phyloP scores from a whole-genome alignment of 176 grass and related monocot genomes.

The Paspalum vaginatum region DNA sequence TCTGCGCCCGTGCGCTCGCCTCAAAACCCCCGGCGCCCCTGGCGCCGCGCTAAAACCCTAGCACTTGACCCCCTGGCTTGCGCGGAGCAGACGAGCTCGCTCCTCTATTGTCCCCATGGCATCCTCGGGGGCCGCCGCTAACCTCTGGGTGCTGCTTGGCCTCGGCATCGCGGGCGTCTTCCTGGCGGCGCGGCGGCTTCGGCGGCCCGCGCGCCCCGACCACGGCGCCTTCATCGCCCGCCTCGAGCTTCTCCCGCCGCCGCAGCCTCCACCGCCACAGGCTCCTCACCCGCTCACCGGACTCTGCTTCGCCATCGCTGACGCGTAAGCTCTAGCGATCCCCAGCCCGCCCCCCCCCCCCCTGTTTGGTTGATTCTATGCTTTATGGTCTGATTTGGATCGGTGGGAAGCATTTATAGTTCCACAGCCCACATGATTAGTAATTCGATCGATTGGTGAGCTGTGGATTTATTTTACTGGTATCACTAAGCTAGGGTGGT shows the following conservation, averaged over 20 bases:
- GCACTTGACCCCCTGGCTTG: neutral
- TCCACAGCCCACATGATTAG: no score
- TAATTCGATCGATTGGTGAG: neutral
- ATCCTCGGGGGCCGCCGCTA: slow-evolving; percentile 60
- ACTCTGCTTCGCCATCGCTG: slow-evolving; percentile 87
- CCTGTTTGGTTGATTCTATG: neutral
- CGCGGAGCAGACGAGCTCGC: neutral
- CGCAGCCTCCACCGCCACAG: slow-evolving; percentile 82
- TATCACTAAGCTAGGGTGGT: neutral
- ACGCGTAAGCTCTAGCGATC: slow-evolving; percentile 60
- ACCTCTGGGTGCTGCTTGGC: slow-evolving; percentile 91
- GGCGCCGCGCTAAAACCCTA: slow-evolving; percentile 49
- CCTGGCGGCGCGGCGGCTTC: slow-evolving; percentile 62
- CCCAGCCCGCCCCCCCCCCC: no score
- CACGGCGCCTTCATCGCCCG: slow-evolving; percentile 80
- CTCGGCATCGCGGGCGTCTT: slow-evolving; percentile 81
- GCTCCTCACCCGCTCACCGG: slow-evolving; percentile 85
- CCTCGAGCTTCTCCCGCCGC: slow-evolving; percentile 80
- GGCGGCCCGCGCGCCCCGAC: slow-evolving; percentile 65
- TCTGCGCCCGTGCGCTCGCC: slow-evolving; percentile 20
- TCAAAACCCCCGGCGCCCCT: slow-evolving; percentile 34
- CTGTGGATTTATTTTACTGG: neutral
- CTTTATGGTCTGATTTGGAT: slow-evolving; percentile 20
- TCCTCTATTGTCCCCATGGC: slow-evolving; percentile 38
- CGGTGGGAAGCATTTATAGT: neutral